Base-by-base conservation (phyloP, 495 filamentous ascomycete genomes). In the Tirmania nivea region DNA sequence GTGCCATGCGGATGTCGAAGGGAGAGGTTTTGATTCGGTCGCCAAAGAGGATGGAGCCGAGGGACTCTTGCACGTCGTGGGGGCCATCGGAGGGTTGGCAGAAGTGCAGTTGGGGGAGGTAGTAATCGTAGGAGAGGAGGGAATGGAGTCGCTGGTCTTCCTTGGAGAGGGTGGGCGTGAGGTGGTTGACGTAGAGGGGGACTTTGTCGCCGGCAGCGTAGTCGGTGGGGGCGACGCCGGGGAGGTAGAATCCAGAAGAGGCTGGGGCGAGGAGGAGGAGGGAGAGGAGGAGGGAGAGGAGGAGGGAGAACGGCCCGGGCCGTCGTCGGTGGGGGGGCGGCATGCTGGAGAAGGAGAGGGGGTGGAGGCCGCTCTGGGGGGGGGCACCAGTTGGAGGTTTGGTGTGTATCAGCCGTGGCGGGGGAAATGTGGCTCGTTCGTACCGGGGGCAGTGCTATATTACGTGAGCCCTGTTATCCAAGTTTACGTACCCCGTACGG, bases 111-210 rank as follows among this genome's bases (percentile, higher is more conserved):
- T 73, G 73, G 17, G 77, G 75, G 59, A 89, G 79, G 66, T 97
- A 97, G 73, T 96, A 95, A 69, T 95, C 89, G 70, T 82, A 95
- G 7, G 88, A 80, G 60, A 94, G 75, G 49, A 94, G 81, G n/a
- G 88, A 93, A 63, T 80, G 84, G 20, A 95, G 72, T 55, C 84
- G 79, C 25, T 78, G 75, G 68, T 93, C 85, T 55, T 70, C 68
- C 53, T 76, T 70, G 8, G 79, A 81, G n/a, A 81, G 75, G 6
- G 84, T 76, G 8, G 90, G 88, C 3, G 88, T 93, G 56, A 97
- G 78, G 60, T 79, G 76, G 67, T 97, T 96, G 66, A 97, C 90
- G 64, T 83, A 78, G 31, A 97, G 78, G 25, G 86, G 83, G n/a
- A 97, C 90, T 21, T 69, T 68, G 54, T 86, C 79, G 59, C 76